These are phyloP conservation scores for Bryoerythrophyllum caledonicum DNA, from an alignment of 225 moss, liverwort and hornwort species.

Conservation along the genomic window DNA sequence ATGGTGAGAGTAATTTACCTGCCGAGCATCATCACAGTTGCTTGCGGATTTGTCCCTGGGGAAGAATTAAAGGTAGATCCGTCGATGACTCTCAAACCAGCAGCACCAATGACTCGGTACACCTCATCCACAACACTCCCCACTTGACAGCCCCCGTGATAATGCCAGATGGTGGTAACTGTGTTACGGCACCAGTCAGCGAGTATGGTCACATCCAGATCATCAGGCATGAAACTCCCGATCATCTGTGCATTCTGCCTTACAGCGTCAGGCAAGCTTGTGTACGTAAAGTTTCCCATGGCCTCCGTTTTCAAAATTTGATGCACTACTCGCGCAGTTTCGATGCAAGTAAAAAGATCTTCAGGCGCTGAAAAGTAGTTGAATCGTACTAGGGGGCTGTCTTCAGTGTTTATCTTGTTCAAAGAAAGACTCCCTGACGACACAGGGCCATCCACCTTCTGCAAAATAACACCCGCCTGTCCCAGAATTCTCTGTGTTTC, in stretches of 20 bases:
- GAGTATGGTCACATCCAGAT: not conserved
- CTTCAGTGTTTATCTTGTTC: not conserved
- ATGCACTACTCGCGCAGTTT: not conserved
- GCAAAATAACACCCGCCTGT: not conserved
- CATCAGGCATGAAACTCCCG: not conserved
- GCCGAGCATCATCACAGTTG: not conserved
- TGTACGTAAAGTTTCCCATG: not conserved
- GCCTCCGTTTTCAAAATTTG: not conserved
- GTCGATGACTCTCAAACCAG: not conserved
- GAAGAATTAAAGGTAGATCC: not conserved
- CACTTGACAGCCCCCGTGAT: not conserved
- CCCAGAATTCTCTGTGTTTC: not conserved
- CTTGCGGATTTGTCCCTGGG: not conserved
- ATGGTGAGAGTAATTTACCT: not conserved
- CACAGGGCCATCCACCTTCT: not conserved
- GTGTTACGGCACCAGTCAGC: not conserved
- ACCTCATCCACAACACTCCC: not conserved
- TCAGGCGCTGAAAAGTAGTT: not conserved
- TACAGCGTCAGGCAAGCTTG: not conserved
- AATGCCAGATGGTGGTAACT: not conserved
- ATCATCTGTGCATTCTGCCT: not conserved
- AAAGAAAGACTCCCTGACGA: not conserved
- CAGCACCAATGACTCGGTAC: not conserved
- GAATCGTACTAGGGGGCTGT: not conserved
- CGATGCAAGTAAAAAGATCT: not conserved